These are phyloP conservation scores for Hericium coralloides DNA, from an alignment of 768 basidiomycete genomes.

Conservation along the genomic window DNA sequence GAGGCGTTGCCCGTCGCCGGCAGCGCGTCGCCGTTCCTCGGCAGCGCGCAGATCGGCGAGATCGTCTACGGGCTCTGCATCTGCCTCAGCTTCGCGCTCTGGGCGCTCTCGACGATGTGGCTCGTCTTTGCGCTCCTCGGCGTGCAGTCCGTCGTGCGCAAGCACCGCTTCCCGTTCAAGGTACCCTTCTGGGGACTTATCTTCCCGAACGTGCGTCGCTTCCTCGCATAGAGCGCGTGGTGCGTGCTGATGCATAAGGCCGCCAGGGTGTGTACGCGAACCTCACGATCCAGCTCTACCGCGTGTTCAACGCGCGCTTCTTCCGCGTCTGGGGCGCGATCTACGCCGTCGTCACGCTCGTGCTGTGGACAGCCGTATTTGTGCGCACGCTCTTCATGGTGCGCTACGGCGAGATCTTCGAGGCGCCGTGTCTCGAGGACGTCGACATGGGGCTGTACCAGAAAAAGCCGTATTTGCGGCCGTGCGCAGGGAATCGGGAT, in stretches of 20 bases:
- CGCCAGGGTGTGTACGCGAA: constrained; percentile 57
- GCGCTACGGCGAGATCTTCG: constrained; percentile 31
- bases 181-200: constrained; percentile 60
- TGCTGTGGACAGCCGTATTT: constrained; percentile 45
- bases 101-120: constrained; percentile 60
- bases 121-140: constrained; percentile 46
- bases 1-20: constrained; percentile 26
- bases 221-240: background rate
- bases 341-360: constrained; percentile 39
- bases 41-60: constrained; percentile 24
- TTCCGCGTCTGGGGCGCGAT: constrained; percentile 52
- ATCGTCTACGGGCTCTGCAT: constrained; percentile 38
- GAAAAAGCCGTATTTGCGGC: background rate
- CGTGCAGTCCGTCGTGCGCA: constrained; percentile 33
- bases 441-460: constrained; percentile 4
- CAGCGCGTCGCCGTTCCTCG: constrained; percentile 28
- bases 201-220: constrained; percentile 53
- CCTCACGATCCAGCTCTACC: constrained; percentile 44
- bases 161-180: constrained; percentile 38
- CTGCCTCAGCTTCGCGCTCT: constrained; percentile 42
- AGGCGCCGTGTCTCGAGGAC: constrained; percentile 32
- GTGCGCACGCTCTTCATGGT: constrained; percentile 30
- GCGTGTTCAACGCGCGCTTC: constrained; percentile 40
- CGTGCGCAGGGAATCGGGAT: background rate
- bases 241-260: background rate